A percentile compares a stretch with the other conserved stretches of the same genome.
Conservation (phyloP, 768 basidiomycete species). For the Nevesoporus exiguus region DNA sequence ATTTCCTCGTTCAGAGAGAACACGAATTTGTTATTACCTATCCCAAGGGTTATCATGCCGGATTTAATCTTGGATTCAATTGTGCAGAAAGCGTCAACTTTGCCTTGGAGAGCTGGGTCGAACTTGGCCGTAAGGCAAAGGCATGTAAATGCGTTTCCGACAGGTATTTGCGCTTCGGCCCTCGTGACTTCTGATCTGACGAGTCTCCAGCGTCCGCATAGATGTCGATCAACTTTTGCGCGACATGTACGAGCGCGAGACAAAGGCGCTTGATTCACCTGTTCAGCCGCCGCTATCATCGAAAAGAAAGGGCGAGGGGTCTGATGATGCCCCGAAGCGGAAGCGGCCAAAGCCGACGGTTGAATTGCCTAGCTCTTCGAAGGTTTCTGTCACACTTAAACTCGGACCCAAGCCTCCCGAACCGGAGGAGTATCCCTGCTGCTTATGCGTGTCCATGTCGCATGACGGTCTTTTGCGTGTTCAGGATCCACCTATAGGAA, state of each 20-base stretch:
- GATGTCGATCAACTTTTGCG: conserved; percentile 83
- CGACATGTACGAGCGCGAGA: conserved; percentile 64
- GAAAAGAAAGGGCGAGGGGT: conserved; percentile 39
- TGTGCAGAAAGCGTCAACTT: conserved; percentile 98
- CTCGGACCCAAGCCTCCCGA: conserved; percentile 61
- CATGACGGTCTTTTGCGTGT: conserved; percentile 59
- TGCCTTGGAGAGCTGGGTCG: conserved; percentile 91
- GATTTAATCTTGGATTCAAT: conserved; percentile 94
- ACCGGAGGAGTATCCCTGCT: conserved; percentile 59
- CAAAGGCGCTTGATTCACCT: conserved; percentile 34
- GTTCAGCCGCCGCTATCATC: conserved; percentile 15
- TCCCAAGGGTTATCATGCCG: conserved; percentile 93
- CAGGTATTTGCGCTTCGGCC: conserved; percentile 46
- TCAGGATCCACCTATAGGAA: conserved; percentile 58
- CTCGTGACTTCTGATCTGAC: conserved; percentile 5
- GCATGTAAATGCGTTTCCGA: conserved; percentile 70
- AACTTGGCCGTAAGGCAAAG: conserved; percentile 78
- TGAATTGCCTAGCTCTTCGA: conserved; percentile 24
- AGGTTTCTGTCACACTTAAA: conserved; percentile 60
- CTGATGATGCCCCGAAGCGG: conserved; percentile 27
- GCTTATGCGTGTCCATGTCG: conserved; percentile 57
- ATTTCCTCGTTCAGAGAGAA: conserved; percentile 84
- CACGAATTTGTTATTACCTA: conserved; percentile 98
- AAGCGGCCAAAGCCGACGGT: conserved; percentile 25
- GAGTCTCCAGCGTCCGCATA: conserved; percentile 71